Base-by-base conservation (phyloP, 345 rosid species). In the Melaleuca quinquenervia region DNA sequence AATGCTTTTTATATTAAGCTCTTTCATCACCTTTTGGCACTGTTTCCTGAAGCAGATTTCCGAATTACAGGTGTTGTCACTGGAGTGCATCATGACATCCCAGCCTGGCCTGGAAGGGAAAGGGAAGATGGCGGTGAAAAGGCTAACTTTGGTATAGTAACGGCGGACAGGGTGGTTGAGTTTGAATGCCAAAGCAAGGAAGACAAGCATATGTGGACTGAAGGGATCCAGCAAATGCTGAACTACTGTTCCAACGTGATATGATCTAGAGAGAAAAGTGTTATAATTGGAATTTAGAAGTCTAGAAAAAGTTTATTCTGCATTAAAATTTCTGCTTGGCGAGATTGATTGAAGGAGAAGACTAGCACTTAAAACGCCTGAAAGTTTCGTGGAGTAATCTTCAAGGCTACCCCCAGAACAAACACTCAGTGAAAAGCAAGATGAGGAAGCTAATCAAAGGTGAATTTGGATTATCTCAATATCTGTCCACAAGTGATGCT, bases 91-190 rank as follows among this genome's bases (percentile, higher is more conserved):
- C 78, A 84, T 89, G 97, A 93, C 86, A 90, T 95, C 86, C 90
- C 90, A 7, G 92, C 89, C 49, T 93, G 98, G 98, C 92, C 90
- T 1, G 91, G 93, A 84, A 92, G 98, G 82, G 84, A 74, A 54
- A 93, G 86, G 83, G 85, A 78, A 49, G 94, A 87, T 20, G 84
- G 84, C 64, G 27, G 83, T 0, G 92, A 90, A 82, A 92, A 92
- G 91, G 95, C 94, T 51, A 95, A 95, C 88, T 97, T 97, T 83
- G 99, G 94, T 64, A 91, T 97, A 76, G 91, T 91, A 89, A 95
- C 96, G 6, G 86, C 89, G 0, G 96, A 95, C 9, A 95, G 99
- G 58, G 87, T 94, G 84, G 91, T 96, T 84, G 98, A 95, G 91
- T 95, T 95, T 83, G 98, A 96, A 86, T 95, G 99, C 91, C 87